Percentiles rank a stretch among this genome's conserved stretches.
Conservation (phyloP, 345 rosid species). For the Eucalyptus shirleyi region DNA sequence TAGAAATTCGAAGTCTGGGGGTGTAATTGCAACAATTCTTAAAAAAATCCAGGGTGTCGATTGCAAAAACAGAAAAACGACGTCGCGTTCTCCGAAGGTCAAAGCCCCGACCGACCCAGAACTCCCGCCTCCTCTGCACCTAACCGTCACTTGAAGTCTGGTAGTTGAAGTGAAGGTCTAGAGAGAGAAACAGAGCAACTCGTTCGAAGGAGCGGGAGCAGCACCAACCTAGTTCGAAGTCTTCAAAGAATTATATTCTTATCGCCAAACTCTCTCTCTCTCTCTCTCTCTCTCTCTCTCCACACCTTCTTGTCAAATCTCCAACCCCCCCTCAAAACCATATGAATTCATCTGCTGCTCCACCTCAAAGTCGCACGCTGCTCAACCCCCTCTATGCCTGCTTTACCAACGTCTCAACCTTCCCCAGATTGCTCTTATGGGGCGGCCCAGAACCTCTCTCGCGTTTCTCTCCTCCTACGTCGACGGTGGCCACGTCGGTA, state of each 20-base stretch:
- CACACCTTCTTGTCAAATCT: slow-evolving; percentile 32
- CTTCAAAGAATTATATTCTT: neutral
- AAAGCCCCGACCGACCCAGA: neutral
- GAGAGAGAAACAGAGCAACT: neutral
- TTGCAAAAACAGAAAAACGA: neutral
- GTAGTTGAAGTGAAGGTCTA: slow-evolving; percentile 17
- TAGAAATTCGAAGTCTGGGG: neutral
- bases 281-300: neutral
- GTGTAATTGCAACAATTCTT: neutral
- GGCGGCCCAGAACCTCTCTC: slow-evolving; percentile 7
- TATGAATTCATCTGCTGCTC: neutral
- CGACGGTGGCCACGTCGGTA: neutral
- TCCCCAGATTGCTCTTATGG: slow-evolving; percentile 13
- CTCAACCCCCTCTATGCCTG: neutral
- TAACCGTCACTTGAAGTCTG: slow-evolving; percentile 43
- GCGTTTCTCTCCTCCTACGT: slow-evolving; percentile 1
- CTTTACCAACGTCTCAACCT: neutral
- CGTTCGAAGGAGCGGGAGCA: neutral
- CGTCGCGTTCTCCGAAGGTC: neutral
- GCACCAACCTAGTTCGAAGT: neutral
- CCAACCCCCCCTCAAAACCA: neutral
- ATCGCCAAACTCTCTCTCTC: neutral
- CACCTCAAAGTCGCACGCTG: neutral
- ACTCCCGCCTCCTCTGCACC: slow-evolving; percentile 14
- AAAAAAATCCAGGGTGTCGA: neutral